phyloP scores from a whole-genome alignment of 257 asterid species.

The Jacaranda mimosifolia region DNA sequence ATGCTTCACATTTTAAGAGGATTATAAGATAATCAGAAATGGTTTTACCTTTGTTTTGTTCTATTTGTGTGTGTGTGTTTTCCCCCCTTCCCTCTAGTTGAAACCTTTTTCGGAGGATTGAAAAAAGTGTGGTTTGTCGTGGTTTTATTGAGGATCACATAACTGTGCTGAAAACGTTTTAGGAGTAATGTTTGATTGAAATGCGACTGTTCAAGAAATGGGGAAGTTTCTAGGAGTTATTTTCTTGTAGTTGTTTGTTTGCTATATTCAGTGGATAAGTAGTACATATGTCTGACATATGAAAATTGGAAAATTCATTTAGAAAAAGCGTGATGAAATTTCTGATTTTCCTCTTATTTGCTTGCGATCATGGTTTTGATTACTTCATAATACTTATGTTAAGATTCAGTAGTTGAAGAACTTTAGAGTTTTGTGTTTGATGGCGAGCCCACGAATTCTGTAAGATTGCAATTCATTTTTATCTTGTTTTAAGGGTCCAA shows the following conservation, averaged over 20 bases:
- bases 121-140: neutral
- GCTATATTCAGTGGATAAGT: slow-evolving; percentile 21
- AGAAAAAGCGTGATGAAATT: slow-evolving; percentile 26
- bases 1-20: slow-evolving; percentile 4
- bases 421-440: neutral
- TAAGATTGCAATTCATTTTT: neutral
- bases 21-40: neutral
- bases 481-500: neutral
- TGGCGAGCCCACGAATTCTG: neutral
- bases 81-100: neutral
- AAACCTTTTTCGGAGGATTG: neutral
- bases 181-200: neutral
- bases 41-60: neutral
- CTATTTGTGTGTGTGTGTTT: too few relatives aligned
- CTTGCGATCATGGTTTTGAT: slow-evolving; percentile 16
- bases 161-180: neutral
- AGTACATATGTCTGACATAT: neutral
- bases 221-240: neutral
- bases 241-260: slow-evolving; percentile 12
- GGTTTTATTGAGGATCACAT: slow-evolving; percentile 9
- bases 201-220: neutral
- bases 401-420: slow-evolving; percentile 20
- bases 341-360: slow-evolving; percentile 24
- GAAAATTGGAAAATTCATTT: neutral
- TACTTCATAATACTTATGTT: slow-evolving; percentile 29